Evolutionary conservation across 805 yeast genomes (phyloP).

Genomic region (Wickerhamiella azyma): DNA sequence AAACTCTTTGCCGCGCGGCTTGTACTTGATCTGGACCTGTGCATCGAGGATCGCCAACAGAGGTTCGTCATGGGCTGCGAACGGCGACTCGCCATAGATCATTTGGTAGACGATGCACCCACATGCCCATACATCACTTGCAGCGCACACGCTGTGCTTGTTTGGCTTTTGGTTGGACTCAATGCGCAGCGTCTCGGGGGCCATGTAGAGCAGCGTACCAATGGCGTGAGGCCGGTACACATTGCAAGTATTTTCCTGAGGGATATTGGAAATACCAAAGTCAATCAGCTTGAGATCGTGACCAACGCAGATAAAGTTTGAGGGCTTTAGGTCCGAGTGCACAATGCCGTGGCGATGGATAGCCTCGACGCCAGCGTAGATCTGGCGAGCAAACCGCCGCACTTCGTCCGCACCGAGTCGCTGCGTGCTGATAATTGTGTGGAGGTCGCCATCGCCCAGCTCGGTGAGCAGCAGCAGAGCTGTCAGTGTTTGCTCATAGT

Average conservation of each 20-base stretch:
- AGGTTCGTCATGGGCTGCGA: slow-evolving; percentile 34
- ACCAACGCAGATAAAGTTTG: slow-evolving; percentile 71
- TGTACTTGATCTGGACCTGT: slow-evolving; percentile 32
- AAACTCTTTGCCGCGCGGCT: slow-evolving; percentile 30
- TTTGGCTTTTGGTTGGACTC: slow-evolving; percentile 19
- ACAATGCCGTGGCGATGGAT: slow-evolving; percentile 77
- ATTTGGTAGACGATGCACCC: slow-evolving; percentile 93
- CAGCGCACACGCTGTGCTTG: slow-evolving; percentile 64
- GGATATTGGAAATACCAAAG: slow-evolving; percentile 82
- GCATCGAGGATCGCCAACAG: too few species aligned
- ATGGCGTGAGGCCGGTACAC: slow-evolving; percentile 80
- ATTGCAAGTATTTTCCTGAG: slow-evolving; percentile 83
- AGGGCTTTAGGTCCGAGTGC: slow-evolving; percentile 94
- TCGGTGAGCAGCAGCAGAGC: slow-evolving; percentile 74
- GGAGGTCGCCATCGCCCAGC: slow-evolving; percentile 84
- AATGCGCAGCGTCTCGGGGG: slow-evolving; percentile 84
- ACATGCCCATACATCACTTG: slow-evolving; percentile 97
- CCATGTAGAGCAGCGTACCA: slow-evolving; percentile 97
- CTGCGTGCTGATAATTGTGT: slow-evolving; percentile 48
- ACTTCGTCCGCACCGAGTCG: slow-evolving; percentile 61
- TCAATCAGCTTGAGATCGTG: slow-evolving; percentile 83
- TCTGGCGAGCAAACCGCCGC: slow-evolving; percentile 52
- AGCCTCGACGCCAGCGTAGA: slow-evolving; percentile 77
- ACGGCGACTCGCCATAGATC: slow-evolving; percentile 54
- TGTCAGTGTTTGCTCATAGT: slow-evolving; percentile 53